Percentiles rank a stretch among this genome's conserved stretches.
phyloP scores from a whole-genome alignment of 768 basidiomycete genomes.

The Cytidiella melzeri region DNA sequence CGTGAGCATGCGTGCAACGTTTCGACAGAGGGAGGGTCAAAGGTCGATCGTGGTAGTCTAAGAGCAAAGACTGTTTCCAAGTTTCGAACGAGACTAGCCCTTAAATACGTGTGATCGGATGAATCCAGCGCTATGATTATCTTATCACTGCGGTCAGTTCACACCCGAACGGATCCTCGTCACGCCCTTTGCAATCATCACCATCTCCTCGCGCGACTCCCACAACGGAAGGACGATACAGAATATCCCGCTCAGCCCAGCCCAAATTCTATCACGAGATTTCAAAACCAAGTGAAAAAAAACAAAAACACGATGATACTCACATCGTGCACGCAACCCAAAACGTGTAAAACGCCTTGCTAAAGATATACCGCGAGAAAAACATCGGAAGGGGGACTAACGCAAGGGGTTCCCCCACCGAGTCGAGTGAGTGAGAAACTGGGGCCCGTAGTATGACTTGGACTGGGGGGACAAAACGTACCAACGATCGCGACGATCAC shows the following conservation, averaged over 20 bases:
- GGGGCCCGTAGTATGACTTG: no score
- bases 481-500: slow-evolving; percentile 24
- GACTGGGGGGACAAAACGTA: no score
- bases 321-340: slow-evolving; percentile 31
- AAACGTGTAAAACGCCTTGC: slow-evolving; percentile 26
- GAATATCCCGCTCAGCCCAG: slow-evolving; percentile 4
- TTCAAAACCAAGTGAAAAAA: background rate
- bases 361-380: slow-evolving; percentile 31
- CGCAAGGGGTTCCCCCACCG: no score
- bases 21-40: no score
- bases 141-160: no score
- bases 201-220: slow-evolving; percentile 6
- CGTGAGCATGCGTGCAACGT: no score
- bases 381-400: slow-evolving; percentile 32
- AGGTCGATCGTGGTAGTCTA: no score
- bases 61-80: no score
- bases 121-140: no score
- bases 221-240: slow-evolving; percentile 10
- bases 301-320: slow-evolving; percentile 8
- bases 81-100: no score
- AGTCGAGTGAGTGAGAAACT: no score
- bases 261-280: background rate
- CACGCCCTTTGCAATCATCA: slow-evolving; percentile 1
- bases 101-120: no score
- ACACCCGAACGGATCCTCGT: background rate